Percentiles rank a stretch among this genome's conserved stretches.
These are phyloP conservation scores for Glutinoglossum americanum DNA, from an alignment of 495 filamentous ascomycete species.

Conservation along the genomic window DNA sequence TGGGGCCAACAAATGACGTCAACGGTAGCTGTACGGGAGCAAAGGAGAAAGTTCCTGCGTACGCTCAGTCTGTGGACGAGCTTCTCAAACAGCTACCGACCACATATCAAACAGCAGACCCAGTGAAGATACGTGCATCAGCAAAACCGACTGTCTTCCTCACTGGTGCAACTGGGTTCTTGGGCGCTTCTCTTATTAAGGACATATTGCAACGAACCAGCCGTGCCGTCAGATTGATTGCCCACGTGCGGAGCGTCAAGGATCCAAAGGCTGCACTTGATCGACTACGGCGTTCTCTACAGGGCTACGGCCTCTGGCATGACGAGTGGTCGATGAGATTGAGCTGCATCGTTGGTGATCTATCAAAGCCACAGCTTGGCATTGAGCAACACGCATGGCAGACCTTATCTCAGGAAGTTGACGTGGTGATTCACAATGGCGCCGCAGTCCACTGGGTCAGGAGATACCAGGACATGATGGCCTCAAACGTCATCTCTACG, in stretches of 20 bases:
- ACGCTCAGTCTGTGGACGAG: conserved; percentile 1
- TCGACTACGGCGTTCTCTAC: conserved; percentile 27
- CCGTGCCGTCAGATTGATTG: conserved; percentile 43
- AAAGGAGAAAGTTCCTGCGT: neutral
- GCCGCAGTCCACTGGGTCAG: conserved; percentile 76
- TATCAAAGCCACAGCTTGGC: conserved; percentile 51
- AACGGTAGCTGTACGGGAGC: neutral
- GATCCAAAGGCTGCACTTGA: conserved; percentile 28
- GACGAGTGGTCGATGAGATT: conserved; percentile 43
- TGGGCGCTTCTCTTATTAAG: conserved; percentile 61
- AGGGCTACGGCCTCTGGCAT: conserved; percentile 65
- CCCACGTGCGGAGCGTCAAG: conserved; percentile 46
- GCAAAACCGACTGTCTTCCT: conserved; percentile 39
- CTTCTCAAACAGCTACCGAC: conserved; percentile 2
- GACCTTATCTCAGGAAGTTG: conserved; percentile 37
- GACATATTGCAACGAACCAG: conserved; percentile 43
- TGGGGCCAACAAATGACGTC: neutral
- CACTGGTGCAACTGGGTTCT: conserved; percentile 81
- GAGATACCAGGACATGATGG: conserved; percentile 51
- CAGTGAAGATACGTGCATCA: conserved; percentile 11
- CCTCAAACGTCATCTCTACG: conserved; percentile 65
- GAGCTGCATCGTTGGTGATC: conserved; percentile 45
- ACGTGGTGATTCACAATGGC: conserved; percentile 79
- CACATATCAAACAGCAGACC: conserved; percentile 5
- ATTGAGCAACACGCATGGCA: conserved; percentile 41